Conservation (phyloP, 495 filamentous ascomycete genomes). For the Lasiosphaeris hirsuta region DNA sequence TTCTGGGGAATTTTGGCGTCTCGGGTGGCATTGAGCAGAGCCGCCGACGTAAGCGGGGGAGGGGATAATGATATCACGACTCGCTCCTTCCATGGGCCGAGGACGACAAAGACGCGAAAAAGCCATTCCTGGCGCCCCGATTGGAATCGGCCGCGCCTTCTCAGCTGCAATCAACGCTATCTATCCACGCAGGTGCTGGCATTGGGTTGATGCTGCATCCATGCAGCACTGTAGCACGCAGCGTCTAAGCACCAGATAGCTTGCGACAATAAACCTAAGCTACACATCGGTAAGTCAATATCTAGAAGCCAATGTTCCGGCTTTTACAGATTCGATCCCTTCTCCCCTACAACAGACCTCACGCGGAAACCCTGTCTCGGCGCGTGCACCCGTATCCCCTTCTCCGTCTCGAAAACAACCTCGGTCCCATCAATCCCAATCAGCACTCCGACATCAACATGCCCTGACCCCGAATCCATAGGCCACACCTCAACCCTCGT, state of each 20-base stretch:
- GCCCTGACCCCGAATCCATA: conserved; percentile 50
- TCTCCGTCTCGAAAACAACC: conserved; percentile 49
- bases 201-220: no score
- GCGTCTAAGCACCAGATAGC: no score
- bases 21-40: conserved; percentile 2
- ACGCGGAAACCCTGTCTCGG: conserved; percentile 56
- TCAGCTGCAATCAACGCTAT: background rate
- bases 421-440: conserved; percentile 45
- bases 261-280: no score
- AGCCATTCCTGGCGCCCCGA: no score
- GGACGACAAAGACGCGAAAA: background rate
- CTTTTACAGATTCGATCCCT: background rate
- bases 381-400: conserved; percentile 50
- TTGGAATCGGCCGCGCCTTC: background rate
- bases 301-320: no score
- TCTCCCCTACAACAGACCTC: conserved; percentile 17
- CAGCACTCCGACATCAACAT: conserved; percentile 52
- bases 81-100: no score
- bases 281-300: no score
- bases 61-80: background rate
- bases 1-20: background rate
- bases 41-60: conserved; percentile 14
- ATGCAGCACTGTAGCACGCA: no score
- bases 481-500: conserved; percentile 52
- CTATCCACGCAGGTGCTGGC: background rate